Conservation (phyloP, 2,329 filamentous ascomycete species). For the Xylaria sp. region DNA sequence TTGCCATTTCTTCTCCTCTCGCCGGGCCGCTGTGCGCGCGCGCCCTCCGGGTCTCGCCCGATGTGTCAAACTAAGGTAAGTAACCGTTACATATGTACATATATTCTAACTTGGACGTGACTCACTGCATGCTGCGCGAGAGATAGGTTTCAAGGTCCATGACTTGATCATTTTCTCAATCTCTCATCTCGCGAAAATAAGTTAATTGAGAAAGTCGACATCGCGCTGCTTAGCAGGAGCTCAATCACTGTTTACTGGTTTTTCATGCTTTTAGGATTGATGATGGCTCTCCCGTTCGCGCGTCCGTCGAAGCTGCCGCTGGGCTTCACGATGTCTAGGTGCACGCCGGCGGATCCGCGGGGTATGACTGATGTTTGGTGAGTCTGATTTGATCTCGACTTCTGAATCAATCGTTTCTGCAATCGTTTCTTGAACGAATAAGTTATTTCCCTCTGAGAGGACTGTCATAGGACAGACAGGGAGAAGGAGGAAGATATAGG, state of each 20-base stretch:
- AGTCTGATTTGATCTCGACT: conserved; percentile 6
- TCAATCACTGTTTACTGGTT: background rate
- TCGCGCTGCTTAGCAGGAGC: background rate
- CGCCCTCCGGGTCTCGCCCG: background rate
- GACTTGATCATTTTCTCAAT: background rate
- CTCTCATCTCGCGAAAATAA: background rate
- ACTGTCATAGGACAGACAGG: background rate
- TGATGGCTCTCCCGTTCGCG: conserved; percentile 20
- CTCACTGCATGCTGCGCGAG: background rate
- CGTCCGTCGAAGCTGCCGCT: conserved; percentile 22
- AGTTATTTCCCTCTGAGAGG: too few relatives aligned
- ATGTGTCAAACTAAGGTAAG: too few relatives aligned
- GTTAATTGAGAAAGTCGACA: background rate
- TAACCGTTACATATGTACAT: background rate
- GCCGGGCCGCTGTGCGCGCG: background rate
- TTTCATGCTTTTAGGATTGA: background rate
- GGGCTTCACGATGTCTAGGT: conserved; percentile 35
- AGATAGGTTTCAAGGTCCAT: too few relatives aligned
- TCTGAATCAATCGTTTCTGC: too few relatives aligned
- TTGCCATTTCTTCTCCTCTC: background rate
- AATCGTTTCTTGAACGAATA: too few relatives aligned
- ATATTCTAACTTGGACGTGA: background rate
- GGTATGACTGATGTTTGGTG: conserved; percentile 37
- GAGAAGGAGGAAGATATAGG: background rate
- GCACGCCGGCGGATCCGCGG: conserved; percentile 31